Evolutionary conservation across 768 basidiomycete genomes (phyloP).

Genomic region (Coprinellus micaceus): DNA sequence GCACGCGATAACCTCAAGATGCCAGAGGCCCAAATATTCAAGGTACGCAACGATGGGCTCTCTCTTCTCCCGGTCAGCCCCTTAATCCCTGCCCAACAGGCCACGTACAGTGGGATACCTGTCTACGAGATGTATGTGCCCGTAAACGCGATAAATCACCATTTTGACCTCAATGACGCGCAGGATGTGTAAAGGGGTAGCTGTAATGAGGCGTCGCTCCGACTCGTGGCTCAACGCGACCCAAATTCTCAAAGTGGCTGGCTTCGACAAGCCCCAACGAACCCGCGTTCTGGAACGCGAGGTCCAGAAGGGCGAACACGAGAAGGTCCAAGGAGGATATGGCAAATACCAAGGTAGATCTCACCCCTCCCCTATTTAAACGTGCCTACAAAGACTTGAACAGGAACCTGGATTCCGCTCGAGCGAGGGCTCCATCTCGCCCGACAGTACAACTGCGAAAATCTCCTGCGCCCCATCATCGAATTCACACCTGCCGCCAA

Average conservation of each 20-base stretch:
- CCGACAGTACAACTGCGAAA: slow-evolving; percentile 90
- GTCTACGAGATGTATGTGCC: slow-evolving; percentile 83
- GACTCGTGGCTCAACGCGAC: slow-evolving; percentile 99
- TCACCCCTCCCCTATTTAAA: slow-evolving; percentile 11
- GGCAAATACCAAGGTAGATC: slow-evolving; percentile 95
- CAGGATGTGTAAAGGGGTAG: slow-evolving; percentile 94
- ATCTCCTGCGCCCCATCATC: slow-evolving; percentile 84
- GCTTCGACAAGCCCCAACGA: slow-evolving; percentile 97
- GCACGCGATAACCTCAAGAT: slow-evolving; percentile 31
- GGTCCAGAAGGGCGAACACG: slow-evolving; percentile 97
- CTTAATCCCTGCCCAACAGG: slow-evolving; percentile 43
- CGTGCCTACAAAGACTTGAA: slow-evolving; percentile 13
- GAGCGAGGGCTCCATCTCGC: slow-evolving; percentile 83
- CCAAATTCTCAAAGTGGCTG: slow-evolving; percentile 97
- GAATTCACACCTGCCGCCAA: slow-evolving; percentile 88
- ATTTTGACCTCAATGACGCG: slow-evolving; percentile 29
- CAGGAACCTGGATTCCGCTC: slow-evolving; percentile 98
- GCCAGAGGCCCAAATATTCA: slow-evolving; percentile 88
- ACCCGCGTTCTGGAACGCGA: slow-evolving; percentile 97
- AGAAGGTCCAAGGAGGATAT: slow-evolving; percentile 99
- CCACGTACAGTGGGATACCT: slow-evolving; percentile 90
- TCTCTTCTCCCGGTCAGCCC: slow-evolving; percentile 16
- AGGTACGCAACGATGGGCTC: slow-evolving; percentile 43
- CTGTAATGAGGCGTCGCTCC: slow-evolving; percentile 94
- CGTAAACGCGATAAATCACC: slow-evolving; percentile 34